Evolutionary conservation across 2,329 filamentous ascomycete species (phyloP).

Genomic region (Fusarium foetens): DNA sequence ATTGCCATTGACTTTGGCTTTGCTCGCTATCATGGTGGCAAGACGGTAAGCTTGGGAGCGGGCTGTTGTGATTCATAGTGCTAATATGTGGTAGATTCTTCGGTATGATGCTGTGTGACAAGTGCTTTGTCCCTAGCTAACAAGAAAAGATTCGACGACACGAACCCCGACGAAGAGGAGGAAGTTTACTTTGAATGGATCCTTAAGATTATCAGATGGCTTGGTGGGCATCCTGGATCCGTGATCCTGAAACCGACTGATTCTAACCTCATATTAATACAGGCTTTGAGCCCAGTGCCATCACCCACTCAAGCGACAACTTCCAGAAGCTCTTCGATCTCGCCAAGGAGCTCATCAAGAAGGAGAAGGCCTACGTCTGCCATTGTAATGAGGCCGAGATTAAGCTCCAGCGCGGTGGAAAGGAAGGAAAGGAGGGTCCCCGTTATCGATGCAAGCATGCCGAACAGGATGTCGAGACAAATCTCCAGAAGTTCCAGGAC

Average conservation of each 20-base stretch:
- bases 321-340: constrained; percentile 89
- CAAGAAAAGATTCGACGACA: constrained; percentile 82
- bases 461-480: constrained; percentile 77
- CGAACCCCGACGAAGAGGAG: constrained; percentile 93
- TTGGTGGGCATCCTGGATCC: constrained; percentile 46
- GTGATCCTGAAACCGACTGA: background rate
- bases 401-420: constrained; percentile 86
- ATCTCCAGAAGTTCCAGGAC: constrained; percentile 82
- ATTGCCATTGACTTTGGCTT: constrained; percentile 98
- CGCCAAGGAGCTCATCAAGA: constrained; percentile 82
- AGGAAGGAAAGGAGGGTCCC: constrained; percentile 69
- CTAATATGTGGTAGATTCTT: constrained; percentile 44
- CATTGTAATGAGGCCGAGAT: constrained; percentile 86
- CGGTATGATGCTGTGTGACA: constrained; percentile 35
- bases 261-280: constrained; percentile 4
- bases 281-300: constrained; percentile 77
- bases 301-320: constrained; percentile 92
- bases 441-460: constrained; percentile 86
- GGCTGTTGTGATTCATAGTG: background rate
- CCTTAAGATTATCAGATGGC: constrained; percentile 85
- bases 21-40: constrained; percentile 82
- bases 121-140: constrained; percentile 13
- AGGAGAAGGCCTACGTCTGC: constrained; percentile 83
- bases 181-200: constrained; percentile 92
- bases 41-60: constrained; percentile 49